phyloP scores from a whole-genome alignment of 768 basidiomycete genomes.

The Termitomyces sp. region DNA sequence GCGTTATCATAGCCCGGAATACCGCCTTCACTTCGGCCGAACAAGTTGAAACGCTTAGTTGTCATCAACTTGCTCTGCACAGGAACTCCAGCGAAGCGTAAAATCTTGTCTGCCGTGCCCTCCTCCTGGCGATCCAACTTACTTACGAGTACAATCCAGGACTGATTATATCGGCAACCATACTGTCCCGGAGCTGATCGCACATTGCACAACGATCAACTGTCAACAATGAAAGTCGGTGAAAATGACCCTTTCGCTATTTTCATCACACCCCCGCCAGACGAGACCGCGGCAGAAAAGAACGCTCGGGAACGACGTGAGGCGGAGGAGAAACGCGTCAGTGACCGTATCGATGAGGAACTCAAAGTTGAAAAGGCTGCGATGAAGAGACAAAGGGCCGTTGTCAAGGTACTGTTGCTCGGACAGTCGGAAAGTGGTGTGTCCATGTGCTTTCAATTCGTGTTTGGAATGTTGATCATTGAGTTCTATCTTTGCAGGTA shows the following conservation, averaged over 20 bases:
- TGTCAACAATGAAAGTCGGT: slow-evolving; percentile 17
- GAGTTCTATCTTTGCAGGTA: slow-evolving; percentile 28
- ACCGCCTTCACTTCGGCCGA: not conserved
- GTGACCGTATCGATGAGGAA: slow-evolving; percentile 54
- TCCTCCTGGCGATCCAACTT: not conserved
- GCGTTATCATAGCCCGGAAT: not conserved
- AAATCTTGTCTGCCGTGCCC: not conserved
- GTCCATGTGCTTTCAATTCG: slow-evolving; percentile 12
- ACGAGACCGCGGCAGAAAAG: slow-evolving; percentile 49
- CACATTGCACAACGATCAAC: not conserved
- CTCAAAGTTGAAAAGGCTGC: slow-evolving; percentile 38
- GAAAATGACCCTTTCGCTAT: slow-evolving; percentile 52
- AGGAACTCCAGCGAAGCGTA: not conserved
- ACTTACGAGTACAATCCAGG: not conserved
- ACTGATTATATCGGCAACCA: not conserved
- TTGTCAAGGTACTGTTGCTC: slow-evolving; percentile 48
- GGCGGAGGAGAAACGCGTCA: slow-evolving; percentile 52
- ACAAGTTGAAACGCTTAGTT: not conserved
- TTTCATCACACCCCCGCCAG: slow-evolving; percentile 50
- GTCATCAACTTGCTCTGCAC: not conserved
- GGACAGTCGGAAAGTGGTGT: slow-evolving; percentile 60
- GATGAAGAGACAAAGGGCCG: slow-evolving; percentile 37
- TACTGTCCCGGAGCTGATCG: not conserved
- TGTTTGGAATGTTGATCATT: not conserved
- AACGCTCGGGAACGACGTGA: slow-evolving; percentile 41